Evolutionary conservation across 306 rosid genomes (phyloP), one percentile per base, ranked within the genome.

Genomic region (Psophocarpus tetragonolobus): DNA sequence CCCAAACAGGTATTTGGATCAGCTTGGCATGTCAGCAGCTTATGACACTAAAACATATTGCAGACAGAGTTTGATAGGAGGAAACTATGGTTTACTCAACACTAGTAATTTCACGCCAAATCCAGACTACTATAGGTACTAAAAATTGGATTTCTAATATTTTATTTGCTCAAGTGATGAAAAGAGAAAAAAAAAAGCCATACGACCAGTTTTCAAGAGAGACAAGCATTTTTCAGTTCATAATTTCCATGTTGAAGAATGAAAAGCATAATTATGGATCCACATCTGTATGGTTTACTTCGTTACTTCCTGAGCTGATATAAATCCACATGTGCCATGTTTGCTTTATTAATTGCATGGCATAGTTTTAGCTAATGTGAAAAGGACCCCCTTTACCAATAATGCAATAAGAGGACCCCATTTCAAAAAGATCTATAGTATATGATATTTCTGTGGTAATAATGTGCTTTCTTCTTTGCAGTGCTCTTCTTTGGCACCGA

Each of bases 401-500:
- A 75, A 75, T 67, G 29, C 44, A 51, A 36, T 11, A 27, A 36
- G 35, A 42, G 54, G 29, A 47, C 33, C 27, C 50, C 63, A 57
- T 48, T 65, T 23, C 21, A 73, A 51, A 15, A 33, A 5, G n/a
- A 83, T 72, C n/a, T 60, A 26, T 8, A 64, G 8, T 21, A 70
- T 53, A 48, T 3, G 29, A 76, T 62, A 6, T 57, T 51, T 50
- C 0, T 36, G 3, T 80, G 75, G 57, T 47, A 36, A 56, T 47
- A 36, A 56, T 56, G 38, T 33, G 68, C 3, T 13, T 72, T 80
- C 63, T 70, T 21, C n/a, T 6, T 42, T 61, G 71, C 86, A 95
- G 99, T 65, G 99, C 99, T 79, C 97, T 95, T 70, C 87, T 95
- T 51, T 95, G 97, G 97, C 97, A 92, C 82, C 85, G 85, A 30